A percentile compares a stretch with the other conserved stretches of the same genome.
These are phyloP conservation scores for Oryza punctata DNA, from an alignment of 176 grass and related monocot species.

Conservation along the genomic window DNA sequence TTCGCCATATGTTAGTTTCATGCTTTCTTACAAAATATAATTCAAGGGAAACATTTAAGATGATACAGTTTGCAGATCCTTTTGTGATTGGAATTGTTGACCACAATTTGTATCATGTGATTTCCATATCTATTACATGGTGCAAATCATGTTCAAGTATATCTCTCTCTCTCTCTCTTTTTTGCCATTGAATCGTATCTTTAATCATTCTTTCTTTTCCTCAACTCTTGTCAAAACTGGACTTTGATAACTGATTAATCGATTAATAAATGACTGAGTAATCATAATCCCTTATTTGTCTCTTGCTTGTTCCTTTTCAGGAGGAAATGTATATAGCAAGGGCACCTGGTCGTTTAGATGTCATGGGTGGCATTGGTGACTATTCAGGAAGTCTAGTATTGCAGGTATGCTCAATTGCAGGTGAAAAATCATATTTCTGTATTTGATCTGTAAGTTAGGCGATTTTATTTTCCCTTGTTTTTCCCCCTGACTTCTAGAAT, in stretches of 20 bases:
- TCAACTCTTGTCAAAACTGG: neutral
- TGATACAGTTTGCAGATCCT: neutral
- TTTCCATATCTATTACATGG: neutral
- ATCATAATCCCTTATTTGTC: neutral
- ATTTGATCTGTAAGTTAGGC: neutral
- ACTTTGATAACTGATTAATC: neutral
- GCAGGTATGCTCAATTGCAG: slow-evolving; percentile 55
- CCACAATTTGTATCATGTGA: neutral
- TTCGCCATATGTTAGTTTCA: neutral
- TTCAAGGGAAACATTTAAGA: neutral
- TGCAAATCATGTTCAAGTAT: neutral
- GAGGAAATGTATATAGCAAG: slow-evolving; percentile 93
- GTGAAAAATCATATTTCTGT: slow-evolving; percentile 25
- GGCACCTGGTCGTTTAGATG: slow-evolving; percentile 88
- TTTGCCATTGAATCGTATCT: neutral
- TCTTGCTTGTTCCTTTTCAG: slow-evolving; percentile 37
- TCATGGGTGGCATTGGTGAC: slow-evolving; percentile 96
- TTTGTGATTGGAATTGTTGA: neutral
- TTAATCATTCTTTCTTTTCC: neutral
- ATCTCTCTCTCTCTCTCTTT: neutral
- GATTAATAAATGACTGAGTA: neutral
- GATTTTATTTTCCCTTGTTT: neutral
- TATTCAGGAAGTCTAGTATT: slow-evolving; percentile 97
- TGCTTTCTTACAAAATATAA: neutral
- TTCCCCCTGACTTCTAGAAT: neutral